Conservation (phyloP, 1,284 basidiomycete species). For the Chalciporus sp. region DNA sequence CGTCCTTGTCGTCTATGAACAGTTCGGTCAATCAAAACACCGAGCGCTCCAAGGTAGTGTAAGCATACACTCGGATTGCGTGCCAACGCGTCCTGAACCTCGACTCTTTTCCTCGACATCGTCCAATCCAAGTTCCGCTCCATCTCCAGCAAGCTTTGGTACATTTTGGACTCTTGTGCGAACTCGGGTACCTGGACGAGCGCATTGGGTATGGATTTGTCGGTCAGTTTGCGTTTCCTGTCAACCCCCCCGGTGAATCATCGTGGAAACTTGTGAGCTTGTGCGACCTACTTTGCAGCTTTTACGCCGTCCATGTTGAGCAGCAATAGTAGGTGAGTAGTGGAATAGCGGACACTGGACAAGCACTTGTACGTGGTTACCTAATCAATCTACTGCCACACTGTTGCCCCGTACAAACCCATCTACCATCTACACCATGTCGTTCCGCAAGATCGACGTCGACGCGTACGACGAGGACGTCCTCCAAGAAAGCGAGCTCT, state of each 20-base stretch:
- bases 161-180: conserved; percentile 82
- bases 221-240: conserved; percentile 80
- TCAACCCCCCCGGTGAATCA: background rate
- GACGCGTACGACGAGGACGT: conserved; percentile 94
- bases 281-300: conserved; percentile 35
- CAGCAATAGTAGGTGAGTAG: too few species aligned
- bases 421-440: conserved; percentile 50
- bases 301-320: conserved; percentile 36
- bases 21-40: conserved; percentile 6
- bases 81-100: conserved; percentile 82
- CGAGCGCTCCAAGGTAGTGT: background rate
- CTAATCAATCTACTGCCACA: background rate
- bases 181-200: conserved; percentile 70
- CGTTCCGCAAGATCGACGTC: conserved; percentile 93
- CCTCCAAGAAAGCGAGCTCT: conserved; percentile 83
- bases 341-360: too few species aligned
- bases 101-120: conserved; percentile 86
- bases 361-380: background rate
- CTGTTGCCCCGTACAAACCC: background rate
- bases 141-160: conserved; percentile 83
- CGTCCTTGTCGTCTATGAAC: conserved; percentile 74
- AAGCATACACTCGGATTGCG: conserved; percentile 57
- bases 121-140: conserved; percentile 97
- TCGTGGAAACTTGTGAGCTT: background rate
- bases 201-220: conserved; percentile 76